Evolutionary conservation across 345 rosid species (phyloP).

Genomic region (Ricinus communis): DNA sequence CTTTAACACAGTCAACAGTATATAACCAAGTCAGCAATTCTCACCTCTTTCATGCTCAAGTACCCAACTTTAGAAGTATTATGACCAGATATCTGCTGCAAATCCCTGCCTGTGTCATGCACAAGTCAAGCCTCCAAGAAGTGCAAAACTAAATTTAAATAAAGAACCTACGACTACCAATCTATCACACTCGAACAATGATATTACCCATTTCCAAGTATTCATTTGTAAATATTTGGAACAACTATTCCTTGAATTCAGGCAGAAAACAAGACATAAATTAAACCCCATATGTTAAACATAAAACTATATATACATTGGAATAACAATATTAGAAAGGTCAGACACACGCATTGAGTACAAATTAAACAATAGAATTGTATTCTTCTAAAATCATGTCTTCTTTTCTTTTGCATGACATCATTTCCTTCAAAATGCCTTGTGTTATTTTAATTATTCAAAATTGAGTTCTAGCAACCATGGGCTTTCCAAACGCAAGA

Average conservation of each 20-base stretch:
- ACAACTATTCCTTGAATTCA: background rate
- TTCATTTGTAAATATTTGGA: background rate
- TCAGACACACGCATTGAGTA: background rate
- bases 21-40: constrained; percentile 16
- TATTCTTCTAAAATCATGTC: too few relatives aligned
- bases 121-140: constrained; percentile 37
- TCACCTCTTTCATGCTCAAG: constrained; percentile 75
- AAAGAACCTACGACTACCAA: background rate
- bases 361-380: too few relatives aligned
- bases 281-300: background rate
- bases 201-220: background rate
- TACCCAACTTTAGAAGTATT: constrained; percentile 67
- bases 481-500: too few relatives aligned
- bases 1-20: constrained; percentile 9
- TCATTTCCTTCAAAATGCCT: too few relatives aligned
- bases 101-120: constrained; percentile 79
- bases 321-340: background rate
- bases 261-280: background rate
- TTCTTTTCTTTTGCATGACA: too few relatives aligned
- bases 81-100: constrained; percentile 83
- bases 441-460: too few relatives aligned
- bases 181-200: constrained; percentile 5
- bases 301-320: background rate
- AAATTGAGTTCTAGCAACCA: too few relatives aligned
- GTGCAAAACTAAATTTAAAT: constrained; percentile 6